Evolutionary conservation across 257 asterid species (phyloP).

Genomic region (Linaria vulgaris): DNA sequence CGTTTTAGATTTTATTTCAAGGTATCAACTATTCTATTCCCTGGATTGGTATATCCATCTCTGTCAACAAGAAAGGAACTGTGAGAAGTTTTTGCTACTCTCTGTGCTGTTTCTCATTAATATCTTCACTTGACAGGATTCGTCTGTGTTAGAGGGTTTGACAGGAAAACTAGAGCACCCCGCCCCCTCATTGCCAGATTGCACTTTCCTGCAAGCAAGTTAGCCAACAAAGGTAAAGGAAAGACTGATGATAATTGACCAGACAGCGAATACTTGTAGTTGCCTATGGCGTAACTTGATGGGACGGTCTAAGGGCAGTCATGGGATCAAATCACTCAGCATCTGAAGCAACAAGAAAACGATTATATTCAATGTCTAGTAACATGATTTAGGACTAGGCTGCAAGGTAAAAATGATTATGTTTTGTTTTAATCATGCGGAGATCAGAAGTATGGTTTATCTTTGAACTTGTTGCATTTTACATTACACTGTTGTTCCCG

Average conservation of each 20-base stretch:
- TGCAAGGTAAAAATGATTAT: conserved; percentile 26
- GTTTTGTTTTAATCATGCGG: conserved; percentile 23
- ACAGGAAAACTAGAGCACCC: conserved; percentile 73
- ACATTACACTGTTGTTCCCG: conserved; percentile 10
- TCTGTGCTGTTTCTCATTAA: not conserved
- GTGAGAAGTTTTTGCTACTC: no score
- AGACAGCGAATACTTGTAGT: conserved; percentile 22
- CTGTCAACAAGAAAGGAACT: no score
- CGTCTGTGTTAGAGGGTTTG: conserved; percentile 95
- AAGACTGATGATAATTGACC: conserved; percentile 42
- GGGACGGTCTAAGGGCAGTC: not conserved
- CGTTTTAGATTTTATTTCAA: not conserved
- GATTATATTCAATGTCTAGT: conserved; percentile 27
- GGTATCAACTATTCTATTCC: not conserved
- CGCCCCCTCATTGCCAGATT: conserved; percentile 86
- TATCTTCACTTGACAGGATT: conserved; percentile 58
- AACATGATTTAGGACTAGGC: conserved; percentile 24
- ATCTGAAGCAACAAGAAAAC: conserved; percentile 20
- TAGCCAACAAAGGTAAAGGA: conserved; percentile 54
- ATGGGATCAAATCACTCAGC: conserved; percentile 1
- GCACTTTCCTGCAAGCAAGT: conserved; percentile 87
- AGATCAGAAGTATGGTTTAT: conserved; percentile 21
- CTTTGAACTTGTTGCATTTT: conserved; percentile 21
- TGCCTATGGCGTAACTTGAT: conserved; percentile 24
- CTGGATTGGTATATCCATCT: no score